Evolutionary conservation across 1,284 basidiomycete genomes (phyloP).

Genomic region (Flammula alnicola): DNA sequence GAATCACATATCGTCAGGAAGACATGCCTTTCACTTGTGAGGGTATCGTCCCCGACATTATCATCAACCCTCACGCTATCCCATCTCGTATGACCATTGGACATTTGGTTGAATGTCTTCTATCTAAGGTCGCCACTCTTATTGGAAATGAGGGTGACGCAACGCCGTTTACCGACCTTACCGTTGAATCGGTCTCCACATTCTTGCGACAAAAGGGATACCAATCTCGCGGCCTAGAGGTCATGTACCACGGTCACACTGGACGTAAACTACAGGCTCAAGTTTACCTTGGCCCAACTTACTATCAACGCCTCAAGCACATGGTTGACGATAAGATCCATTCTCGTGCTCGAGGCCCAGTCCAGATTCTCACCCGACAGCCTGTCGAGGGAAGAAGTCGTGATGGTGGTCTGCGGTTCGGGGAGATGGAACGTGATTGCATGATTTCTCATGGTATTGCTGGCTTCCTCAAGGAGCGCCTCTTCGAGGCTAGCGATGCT

Average conservation of each 20-base stretch:
- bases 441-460: slow-evolving; percentile 99
- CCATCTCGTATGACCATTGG: slow-evolving; percentile 99
- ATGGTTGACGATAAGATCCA: slow-evolving; percentile 99
- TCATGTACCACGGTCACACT: slow-evolving; percentile 99
- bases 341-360: slow-evolving; percentile 94
- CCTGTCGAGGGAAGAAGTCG: slow-evolving; percentile 99
- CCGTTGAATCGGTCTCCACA: slow-evolving; percentile 92
- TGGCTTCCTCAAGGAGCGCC: slow-evolving; percentile 93
- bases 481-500: slow-evolving; percentile 95
- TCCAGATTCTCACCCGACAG: slow-evolving; percentile 97
- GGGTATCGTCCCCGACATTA: slow-evolving; percentile 94
- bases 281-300: slow-evolving; percentile 97
- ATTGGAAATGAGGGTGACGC: slow-evolving; percentile 98
- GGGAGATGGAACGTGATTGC: slow-evolving; percentile 99
- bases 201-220: slow-evolving; percentile 87
- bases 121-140: slow-evolving; percentile 96
- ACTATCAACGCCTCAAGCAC: slow-evolving; percentile 99
- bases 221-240: slow-evolving; percentile 94
- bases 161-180: slow-evolving; percentile 98
- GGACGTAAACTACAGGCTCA: slow-evolving; percentile 97
- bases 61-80: slow-evolving; percentile 99
- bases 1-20: slow-evolving; percentile 98
- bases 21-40: slow-evolving; percentile 99
- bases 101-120: slow-evolving; percentile 97
- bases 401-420: slow-evolving; percentile 98